Percentiles rank a stretch among this genome's conserved stretches.
Evolutionary conservation across 148 eudicot genomes (phyloP).

Genomic region (Vaccinium macrocarpon): DNA sequence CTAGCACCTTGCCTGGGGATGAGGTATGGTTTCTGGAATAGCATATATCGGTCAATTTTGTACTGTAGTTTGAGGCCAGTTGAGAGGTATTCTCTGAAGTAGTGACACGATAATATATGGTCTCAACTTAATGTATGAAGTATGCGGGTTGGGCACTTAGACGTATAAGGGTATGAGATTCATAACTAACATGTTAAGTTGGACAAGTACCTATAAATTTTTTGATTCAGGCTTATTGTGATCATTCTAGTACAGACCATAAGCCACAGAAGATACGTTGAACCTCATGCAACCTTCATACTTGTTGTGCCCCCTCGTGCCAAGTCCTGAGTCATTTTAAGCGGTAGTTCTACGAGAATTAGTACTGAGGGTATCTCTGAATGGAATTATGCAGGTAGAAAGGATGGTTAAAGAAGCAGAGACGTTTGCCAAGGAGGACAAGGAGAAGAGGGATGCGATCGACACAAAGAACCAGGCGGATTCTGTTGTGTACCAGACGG

Average conservation of each 20-base stretch:
- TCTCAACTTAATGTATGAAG: neutral
- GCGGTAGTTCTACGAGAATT: neutral
- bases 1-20: conserved; percentile 83
- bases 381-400: conserved; percentile 48
- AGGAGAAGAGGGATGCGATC: conserved; percentile 92
- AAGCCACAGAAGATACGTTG: neutral
- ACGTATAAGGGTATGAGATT: neutral
- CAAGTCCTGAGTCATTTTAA: neutral
- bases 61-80: neutral
- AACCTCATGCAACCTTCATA: neutral
- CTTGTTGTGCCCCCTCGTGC: neutral
- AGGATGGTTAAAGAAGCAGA: conserved; percentile 91
- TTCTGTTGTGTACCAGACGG: conserved; percentile 89
- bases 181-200: neutral
- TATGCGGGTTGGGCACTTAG: neutral
- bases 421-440: conserved; percentile 79
- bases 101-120: neutral
- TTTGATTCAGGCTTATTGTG: neutral
- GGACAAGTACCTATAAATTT: neutral
- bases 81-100: neutral
- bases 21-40: conserved; percentile 46
- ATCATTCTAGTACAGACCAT: neutral
- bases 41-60: neutral
- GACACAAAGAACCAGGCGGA: conserved; percentile 98
- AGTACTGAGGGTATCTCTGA: neutral